Conservation (phyloP, 441 rosid species). For the Gossypium lobatum region DNA sequence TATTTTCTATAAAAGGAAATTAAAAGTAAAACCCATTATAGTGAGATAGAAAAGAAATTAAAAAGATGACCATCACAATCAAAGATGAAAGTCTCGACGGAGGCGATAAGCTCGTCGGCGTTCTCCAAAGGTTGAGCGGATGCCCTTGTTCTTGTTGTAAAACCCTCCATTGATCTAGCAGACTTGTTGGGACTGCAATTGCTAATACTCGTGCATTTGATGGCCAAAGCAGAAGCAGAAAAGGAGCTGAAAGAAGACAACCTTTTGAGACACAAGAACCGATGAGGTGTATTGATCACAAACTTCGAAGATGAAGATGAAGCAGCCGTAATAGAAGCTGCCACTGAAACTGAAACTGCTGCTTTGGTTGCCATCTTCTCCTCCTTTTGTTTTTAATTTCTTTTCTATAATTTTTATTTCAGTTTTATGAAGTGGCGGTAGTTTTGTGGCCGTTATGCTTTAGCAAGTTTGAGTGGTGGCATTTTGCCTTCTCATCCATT, state of each 20-base stretch:
- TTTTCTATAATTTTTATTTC: not conserved
- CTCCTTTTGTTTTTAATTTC: not conserved
- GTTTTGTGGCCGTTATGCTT: conserved; percentile 25
- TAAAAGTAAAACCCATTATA: conserved; percentile 1
- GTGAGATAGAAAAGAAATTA: not conserved
- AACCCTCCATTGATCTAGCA: conserved; percentile 29
- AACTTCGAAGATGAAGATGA: conserved; percentile 18
- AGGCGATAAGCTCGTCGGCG: conserved; percentile 61
- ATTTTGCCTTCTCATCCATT: conserved; percentile 20
- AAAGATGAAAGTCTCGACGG: conserved; percentile 68
- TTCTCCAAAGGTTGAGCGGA: conserved; percentile 51
- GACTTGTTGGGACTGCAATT: conserved; percentile 13
- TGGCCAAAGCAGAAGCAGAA: conserved; percentile 16
- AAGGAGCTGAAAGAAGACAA: conserved; percentile 15
- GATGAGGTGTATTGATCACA: conserved; percentile 18
- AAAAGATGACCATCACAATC: conserved; percentile 55
- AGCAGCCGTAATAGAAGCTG: conserved; percentile 15
- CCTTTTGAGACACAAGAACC: conserved; percentile 15
- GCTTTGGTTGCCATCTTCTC: conserved; percentile 49
- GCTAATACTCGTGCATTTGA: conserved; percentile 24
- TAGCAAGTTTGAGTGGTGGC: conserved; percentile 32
- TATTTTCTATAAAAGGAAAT: not conserved
- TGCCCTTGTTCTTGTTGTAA: conserved; percentile 31
- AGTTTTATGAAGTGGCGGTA: conserved; percentile 11
- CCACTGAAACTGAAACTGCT: conserved; percentile 30